Evolutionary conservation across 768 basidiomycete genomes (phyloP).

Genomic region (Lactarius trivialis): DNA sequence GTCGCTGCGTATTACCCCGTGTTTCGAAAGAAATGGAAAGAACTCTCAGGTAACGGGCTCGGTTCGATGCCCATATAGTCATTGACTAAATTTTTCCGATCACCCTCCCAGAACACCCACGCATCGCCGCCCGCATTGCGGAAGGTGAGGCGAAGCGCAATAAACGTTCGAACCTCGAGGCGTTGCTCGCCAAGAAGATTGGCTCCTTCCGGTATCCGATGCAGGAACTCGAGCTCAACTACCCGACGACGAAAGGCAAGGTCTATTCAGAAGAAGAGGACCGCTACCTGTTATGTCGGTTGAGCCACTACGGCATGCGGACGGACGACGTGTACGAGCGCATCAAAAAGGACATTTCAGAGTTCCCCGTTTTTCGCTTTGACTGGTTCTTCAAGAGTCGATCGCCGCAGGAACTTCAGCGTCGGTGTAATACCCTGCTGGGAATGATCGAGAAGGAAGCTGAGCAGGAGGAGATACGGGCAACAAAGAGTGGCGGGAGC

Average conservation of each 20-base stretch:
- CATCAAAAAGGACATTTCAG: slow-evolving; percentile 93
- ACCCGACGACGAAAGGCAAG: slow-evolving; percentile 94
- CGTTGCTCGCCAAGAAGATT: slow-evolving; percentile 78
- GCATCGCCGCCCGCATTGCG: slow-evolving; percentile 75
- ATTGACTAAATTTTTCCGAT: neutral
- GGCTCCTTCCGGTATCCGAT: slow-evolving; percentile 80
- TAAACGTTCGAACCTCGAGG: slow-evolving; percentile 74
- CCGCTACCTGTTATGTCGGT: slow-evolving; percentile 83
- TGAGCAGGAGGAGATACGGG: slow-evolving; percentile 60
- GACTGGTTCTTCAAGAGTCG: slow-evolving; percentile 98
- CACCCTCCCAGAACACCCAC: slow-evolving; percentile 65
- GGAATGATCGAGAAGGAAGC: slow-evolving; percentile 93
- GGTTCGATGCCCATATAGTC: neutral
- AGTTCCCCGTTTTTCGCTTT: slow-evolving; percentile 95
- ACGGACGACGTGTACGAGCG: slow-evolving; percentile 86
- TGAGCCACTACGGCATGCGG: slow-evolving; percentile 87
- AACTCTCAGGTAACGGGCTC: slow-evolving; percentile 53
- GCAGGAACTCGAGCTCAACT: slow-evolving; percentile 94
- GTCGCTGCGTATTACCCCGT: slow-evolving; percentile 72
- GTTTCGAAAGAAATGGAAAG: slow-evolving; percentile 87
- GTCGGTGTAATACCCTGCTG: slow-evolving; percentile 82
- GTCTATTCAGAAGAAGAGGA: slow-evolving; percentile 97
- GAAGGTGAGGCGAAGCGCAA: slow-evolving; percentile 88
- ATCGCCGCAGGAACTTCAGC: slow-evolving; percentile 79
- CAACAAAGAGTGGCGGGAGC: slow-evolving; percentile 44